A percentile compares a stretch with the other conserved stretches of the same genome.
phyloP scores from a whole-genome alignment of 768 basidiomycete species.

The Rhizopogon salebrosus region DNA sequence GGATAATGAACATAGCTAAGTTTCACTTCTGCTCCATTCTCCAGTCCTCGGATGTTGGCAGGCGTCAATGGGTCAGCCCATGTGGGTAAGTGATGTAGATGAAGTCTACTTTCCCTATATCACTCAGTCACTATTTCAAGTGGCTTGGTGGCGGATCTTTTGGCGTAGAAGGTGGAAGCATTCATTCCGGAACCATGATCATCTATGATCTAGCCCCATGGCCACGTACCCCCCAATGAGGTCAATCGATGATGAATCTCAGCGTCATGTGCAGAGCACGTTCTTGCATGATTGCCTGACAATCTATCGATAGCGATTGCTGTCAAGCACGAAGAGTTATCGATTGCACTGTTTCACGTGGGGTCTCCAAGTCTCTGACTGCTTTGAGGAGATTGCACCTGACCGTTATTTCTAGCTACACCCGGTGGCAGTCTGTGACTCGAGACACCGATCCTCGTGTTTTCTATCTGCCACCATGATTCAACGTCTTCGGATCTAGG shows the following conservation, averaged over 20 bases:
- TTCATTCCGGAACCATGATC: background rate
- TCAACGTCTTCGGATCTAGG: slow-evolving; percentile 12
- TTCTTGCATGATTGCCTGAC: no score
- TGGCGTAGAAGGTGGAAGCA: background rate
- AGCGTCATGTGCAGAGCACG: background rate
- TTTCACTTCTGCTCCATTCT: background rate
- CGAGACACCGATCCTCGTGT: background rate
- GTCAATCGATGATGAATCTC: no score
- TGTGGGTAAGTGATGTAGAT: background rate
- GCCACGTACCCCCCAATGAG: background rate
- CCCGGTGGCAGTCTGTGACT: background rate
- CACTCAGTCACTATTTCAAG: no score
- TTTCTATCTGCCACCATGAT: background rate
- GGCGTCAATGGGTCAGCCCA: background rate
- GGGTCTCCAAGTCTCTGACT: background rate
- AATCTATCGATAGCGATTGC: background rate
- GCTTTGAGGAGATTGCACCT: background rate
- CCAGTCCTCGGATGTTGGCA: background rate
- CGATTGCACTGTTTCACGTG: background rate
- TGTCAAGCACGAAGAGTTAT: no score
- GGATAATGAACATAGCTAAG: background rate
- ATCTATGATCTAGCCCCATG: background rate
- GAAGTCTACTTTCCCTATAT: background rate
- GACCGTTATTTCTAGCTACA: background rate
- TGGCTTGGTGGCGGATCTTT: background rate